phyloP scores from a whole-genome alignment of 139 green algal genomes.

The Spirogloea muscicola region DNA sequence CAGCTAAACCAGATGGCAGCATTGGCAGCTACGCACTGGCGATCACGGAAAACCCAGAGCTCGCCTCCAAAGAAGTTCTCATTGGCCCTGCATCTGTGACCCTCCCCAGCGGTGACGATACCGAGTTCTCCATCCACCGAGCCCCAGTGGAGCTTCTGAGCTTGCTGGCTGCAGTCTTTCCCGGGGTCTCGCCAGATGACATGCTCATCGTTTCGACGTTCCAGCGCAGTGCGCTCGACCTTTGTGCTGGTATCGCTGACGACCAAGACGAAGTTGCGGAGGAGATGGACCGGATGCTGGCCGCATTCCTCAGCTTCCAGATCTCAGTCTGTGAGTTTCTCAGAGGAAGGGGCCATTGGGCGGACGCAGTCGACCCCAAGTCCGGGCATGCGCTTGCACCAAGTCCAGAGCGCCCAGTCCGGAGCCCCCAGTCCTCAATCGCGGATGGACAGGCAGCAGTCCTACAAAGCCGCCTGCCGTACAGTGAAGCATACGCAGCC shows the following conservation, averaged over 20 bases:
- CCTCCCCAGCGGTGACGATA: background rate
- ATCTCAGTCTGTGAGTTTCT: conserved; percentile 2
- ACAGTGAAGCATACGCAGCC: conserved; percentile 55
- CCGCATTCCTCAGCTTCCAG: conserved; percentile 52
- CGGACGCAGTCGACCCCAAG: conserved; percentile 10
- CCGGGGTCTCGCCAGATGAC: background rate
- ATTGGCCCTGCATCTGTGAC: background rate
- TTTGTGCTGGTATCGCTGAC: conserved; percentile 4
- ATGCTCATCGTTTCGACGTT: conserved; percentile 32
- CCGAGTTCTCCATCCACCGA: conserved; percentile 23
- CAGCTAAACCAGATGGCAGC: no score
- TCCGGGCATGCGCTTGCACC: conserved; percentile 7
- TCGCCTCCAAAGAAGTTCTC: background rate
- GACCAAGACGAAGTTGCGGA: conserved; percentile 13
- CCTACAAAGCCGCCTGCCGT: no score
- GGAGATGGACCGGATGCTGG: conserved; percentile 60
- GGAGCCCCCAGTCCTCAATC: no score
- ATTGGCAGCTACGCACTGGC: background rate
- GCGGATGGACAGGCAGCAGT: background rate
- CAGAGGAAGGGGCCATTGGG: conserved; percentile 11
- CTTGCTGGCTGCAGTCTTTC: conserved; percentile 6
- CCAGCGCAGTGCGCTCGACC: conserved; percentile 20
- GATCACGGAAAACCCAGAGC: background rate
- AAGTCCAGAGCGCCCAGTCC: background rate
- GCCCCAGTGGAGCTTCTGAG: conserved; percentile 4